Evolutionary conservation across 1,139 yeast genomes (phyloP), one percentile per base, ranked within the genome.

Genomic region (Hanseniaspora sp.): DNA sequence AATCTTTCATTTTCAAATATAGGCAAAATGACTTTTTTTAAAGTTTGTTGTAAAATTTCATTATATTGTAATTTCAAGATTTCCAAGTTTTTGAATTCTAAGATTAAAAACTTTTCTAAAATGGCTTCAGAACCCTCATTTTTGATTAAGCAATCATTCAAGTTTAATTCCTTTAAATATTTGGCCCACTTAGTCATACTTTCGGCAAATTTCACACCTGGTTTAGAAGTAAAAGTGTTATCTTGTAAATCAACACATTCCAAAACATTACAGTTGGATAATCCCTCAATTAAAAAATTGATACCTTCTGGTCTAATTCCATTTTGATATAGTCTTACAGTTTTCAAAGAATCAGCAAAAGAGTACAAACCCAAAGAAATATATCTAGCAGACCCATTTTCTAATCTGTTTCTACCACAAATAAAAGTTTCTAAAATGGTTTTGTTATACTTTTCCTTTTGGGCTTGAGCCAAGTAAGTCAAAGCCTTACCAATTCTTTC

Each of bases 241-340:
- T 92, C 98, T 73, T 94, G 97, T 62, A 92, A 75, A 69, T 92
- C 98, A 47, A 94, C 72, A 46, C 79, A 78, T 61, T 79, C 75
- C 63, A 92, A 76, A 40, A 77, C 72, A 37, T 73, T 71, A 66
- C 86, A 82, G 58, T 72, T 67, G 49, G 77, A 69, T 62, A 92
- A 77, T 58, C 96, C 97, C 57, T 83, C 78, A 39, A 74, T 72
- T 61, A 92, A 74, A 66, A 92, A 76, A 62, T 78, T 81, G 57
- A 92, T 81, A 61, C 98, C 98, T 57, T 80, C 83, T 56, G 95
- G 97, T 70, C 98, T 82, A 59, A 92, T 92, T 65, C 98, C 98
- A 67, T 92, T 92, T 71, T 92, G 98, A 65, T 87, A 90, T 62
- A 92, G 75, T 66, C 86, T 80, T 42, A 92, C 82, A 57, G 77